Conservation (phyloP, 345 rosid genomes). For the rapeseed (Brassica napus) region DNA sequence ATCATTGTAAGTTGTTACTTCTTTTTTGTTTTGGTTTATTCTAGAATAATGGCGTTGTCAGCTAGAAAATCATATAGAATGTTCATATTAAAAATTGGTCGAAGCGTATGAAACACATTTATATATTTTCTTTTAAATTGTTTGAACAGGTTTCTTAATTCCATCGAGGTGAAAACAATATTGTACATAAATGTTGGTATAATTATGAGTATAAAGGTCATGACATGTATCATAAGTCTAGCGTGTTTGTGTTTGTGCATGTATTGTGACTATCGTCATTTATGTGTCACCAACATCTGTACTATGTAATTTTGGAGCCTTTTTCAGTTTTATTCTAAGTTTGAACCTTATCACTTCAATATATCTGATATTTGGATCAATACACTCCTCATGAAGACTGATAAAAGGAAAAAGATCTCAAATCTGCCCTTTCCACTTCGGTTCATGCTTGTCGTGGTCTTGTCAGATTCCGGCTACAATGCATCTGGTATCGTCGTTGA, state of each 20-base stretch:
- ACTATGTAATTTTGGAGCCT: no score
- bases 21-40: background rate
- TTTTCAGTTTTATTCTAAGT: background rate
- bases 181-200: background rate
- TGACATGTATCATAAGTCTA: background rate
- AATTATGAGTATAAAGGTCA: background rate
- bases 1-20: background rate
- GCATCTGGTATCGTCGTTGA: conserved; percentile 56
- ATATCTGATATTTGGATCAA: background rate
- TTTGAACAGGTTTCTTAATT: background rate
- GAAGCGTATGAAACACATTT: background rate
- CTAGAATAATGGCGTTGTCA: background rate
- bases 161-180: background rate
- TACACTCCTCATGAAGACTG: background rate
- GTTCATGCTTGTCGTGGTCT: conserved; percentile 46
- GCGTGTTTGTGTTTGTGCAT: background rate
- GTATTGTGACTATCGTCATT: background rate
- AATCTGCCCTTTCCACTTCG: conserved; percentile 18
- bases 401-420: background rate
- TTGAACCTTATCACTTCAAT: background rate
- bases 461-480: conserved; percentile 41
- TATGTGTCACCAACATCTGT: no score
- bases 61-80: background rate
- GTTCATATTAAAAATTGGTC: background rate
- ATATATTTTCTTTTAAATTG: background rate